phyloP scores from a whole-genome alignment of 2,329 filamentous ascomycete species.

The Pyricularia grisea region DNA sequence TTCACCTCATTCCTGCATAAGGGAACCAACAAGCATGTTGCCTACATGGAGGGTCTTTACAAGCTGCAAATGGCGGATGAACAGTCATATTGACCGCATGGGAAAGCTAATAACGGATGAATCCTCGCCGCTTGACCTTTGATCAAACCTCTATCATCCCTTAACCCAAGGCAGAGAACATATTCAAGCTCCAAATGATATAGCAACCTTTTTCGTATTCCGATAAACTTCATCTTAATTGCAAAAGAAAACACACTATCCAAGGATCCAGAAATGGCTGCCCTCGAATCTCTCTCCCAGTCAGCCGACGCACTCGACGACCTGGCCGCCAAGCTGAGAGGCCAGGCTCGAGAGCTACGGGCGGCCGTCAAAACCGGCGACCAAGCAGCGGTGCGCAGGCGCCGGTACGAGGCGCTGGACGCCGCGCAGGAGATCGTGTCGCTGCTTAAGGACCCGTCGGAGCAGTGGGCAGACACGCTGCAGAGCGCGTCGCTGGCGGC shows the following conservation, averaged over 20 bases:
- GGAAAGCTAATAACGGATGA: not conserved
- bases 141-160: not conserved
- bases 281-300: not conserved
- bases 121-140: not conserved
- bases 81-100: not conserved
- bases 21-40: not conserved
- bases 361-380: not conserved
- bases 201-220: no score
- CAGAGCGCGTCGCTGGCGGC: not conserved
- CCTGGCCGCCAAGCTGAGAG: not conserved
- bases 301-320: not conserved
- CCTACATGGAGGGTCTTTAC: not conserved
- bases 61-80: not conserved
- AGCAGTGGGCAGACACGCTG: conserved; percentile 1
- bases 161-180: not conserved
- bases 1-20: not conserved
- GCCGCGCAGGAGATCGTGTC: not conserved
- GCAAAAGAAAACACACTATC: not conserved
- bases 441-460: not conserved
- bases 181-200: not conserved
- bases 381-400: not conserved
- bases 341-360: not conserved
- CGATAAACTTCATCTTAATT: not conserved
- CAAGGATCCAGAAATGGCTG: not conserved
- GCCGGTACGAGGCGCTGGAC: conserved; percentile 1